Base-by-base conservation (phyloP, 768 basidiomycete genomes). In the Naganishia vishniacii region DNA sequence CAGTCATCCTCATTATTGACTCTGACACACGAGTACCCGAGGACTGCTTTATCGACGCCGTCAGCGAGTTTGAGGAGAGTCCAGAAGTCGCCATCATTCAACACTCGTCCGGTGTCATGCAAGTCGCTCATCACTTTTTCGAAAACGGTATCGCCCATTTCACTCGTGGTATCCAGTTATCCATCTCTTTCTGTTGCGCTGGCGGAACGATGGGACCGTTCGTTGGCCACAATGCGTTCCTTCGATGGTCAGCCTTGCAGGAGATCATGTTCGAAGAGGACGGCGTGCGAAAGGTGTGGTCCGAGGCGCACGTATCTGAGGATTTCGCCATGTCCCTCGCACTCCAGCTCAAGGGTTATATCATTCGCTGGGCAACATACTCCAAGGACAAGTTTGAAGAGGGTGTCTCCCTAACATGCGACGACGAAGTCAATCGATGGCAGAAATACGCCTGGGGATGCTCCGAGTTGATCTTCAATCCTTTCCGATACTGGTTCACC, bases 401-500 rank as follows among this genome's bases (percentile, higher is more conserved):
- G 11, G 48, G 48, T 12, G 7, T 29, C 28, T 31, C n/a, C 5
- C n/a, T 29, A 16, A 26, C 1, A 93, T 92, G 37, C 81, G 88
- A 91, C 79, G 91, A 94, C 71, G 91, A 91, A 66, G 91, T 94
- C 20, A 88, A 87, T 0, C 80, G 91, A 1, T 94, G 91, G 91
- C 89, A 92, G 67, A 94, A 92, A 66, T 76, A 76, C 61, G 72
- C 73, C 32, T 75, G 67, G 58, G 72, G 73, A 26, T 74, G 73
- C 68, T 75, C 72, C 25, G 79, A 79, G 76, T 81, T 93, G 53
- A 83, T 91, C 66, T 92, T 93, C 82, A 85, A 91, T 71, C 92
- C 91, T 0, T 15, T 48, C 25, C 69, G 91, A 64, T 81, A 83
- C 59, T 75, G 84, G 28, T 80, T 80, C 59, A 26, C 29, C 48